Evolutionary conservation across 306 rosid species (phyloP).

Genomic region (Cucurbita moschata): DNA sequence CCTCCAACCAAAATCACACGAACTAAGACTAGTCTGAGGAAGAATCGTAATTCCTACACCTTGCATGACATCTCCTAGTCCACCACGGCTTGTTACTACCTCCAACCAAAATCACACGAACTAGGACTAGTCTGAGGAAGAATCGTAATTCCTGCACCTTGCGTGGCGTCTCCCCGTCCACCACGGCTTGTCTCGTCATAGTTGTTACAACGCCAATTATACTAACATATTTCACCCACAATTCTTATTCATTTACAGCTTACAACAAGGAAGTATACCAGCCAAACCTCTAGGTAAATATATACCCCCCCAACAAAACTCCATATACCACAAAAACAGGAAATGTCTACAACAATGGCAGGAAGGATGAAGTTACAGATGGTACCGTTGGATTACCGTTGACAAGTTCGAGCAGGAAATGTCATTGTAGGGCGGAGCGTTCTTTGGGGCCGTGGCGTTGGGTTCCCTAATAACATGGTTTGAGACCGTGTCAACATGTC

Average conservation of each 20-base stretch:
- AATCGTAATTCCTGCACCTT: too few relatives aligned
- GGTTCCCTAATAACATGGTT: not conserved
- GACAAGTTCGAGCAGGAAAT: conserved; percentile 5
- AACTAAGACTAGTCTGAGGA: too few relatives aligned
- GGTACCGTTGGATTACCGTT: not conserved
- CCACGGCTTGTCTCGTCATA: not conserved
- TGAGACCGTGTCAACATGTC: conserved; percentile 10
- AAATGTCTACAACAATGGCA: not conserved
- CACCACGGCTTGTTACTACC: not conserved
- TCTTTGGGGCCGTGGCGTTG: not conserved
- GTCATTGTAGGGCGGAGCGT: conserved; percentile 4
- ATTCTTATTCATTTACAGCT: conserved; percentile 10
- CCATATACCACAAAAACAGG: conserved; percentile 1
- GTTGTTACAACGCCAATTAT: not conserved
- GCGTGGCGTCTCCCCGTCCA: too few relatives aligned
- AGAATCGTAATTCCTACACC: too few relatives aligned
- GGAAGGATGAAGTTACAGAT: not conserved
- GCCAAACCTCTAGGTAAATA: conserved; percentile 5
- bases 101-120: not conserved
- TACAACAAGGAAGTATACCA: conserved; percentile 8
- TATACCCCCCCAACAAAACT: conserved; percentile 1
- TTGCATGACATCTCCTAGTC: too few relatives aligned
- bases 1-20: conserved; percentile 3
- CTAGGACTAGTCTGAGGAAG: too few relatives aligned
- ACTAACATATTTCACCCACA: not conserved